phyloP scores from a whole-genome alignment of 2,329 filamentous ascomycete genomes.

The Colletotrichum liriopes region DNA sequence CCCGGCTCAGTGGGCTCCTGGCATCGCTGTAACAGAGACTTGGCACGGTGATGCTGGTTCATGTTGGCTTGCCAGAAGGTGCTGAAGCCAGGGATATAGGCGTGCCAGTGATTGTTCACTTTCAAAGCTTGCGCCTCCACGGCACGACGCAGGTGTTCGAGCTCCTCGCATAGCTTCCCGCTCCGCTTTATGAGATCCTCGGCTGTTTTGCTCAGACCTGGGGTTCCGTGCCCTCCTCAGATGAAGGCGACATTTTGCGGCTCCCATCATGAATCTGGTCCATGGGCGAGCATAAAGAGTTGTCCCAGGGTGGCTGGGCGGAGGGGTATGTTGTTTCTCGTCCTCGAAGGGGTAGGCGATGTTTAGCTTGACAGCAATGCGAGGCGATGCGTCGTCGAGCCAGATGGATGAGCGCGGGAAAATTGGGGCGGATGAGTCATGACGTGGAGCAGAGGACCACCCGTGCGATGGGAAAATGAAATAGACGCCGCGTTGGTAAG shows the following conservation, averaged over 20 bases:
- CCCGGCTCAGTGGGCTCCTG: conserved; percentile 3
- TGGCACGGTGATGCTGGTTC: conserved; percentile 20
- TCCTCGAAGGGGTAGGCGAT: not conserved
- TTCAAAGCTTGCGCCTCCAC: conserved; percentile 16
- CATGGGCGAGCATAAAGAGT: not conserved
- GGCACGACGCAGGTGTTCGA: conserved; percentile 15
- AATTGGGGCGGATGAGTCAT: conserved; percentile 16
- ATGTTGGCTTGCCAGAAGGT: conserved; percentile 32
- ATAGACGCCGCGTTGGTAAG: not conserved
- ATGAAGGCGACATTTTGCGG: not conserved
- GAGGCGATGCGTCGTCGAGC: not conserved
- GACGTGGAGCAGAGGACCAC: not conserved
- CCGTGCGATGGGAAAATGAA: not conserved
- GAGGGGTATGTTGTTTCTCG: not conserved
- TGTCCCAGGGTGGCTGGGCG: not conserved
- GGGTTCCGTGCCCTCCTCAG: not conserved
- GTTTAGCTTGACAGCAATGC: not conserved
- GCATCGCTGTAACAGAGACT: conserved; percentile 23
- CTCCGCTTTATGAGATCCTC: conserved; percentile 19
- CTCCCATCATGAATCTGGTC: not conserved
- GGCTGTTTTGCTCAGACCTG: conserved; percentile 13
- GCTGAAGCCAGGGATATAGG: conserved; percentile 35
- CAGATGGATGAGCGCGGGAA: not conserved
- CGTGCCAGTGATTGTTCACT: conserved; percentile 37
- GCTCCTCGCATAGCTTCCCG: conserved; percentile 20